Evolutionary conservation across 441 rosid species (phyloP), one percentile per base, ranked within the genome.

Genomic region (Adansonia madagascariensis): DNA sequence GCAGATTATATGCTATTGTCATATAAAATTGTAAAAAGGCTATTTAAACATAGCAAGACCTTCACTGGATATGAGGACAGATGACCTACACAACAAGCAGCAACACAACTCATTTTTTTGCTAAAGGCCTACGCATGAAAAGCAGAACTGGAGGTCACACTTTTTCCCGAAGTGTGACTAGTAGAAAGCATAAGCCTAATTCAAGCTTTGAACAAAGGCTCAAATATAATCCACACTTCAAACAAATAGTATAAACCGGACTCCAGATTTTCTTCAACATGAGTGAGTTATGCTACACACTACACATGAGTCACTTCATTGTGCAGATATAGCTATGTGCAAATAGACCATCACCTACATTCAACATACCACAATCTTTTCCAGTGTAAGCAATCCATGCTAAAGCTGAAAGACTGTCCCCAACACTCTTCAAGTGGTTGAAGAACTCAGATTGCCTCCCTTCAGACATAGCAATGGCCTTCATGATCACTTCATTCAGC

Each of bases 301-400:
- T 14, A 22, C 57, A 20, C 6, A 6, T 14, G 5, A 69, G 43
- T 24, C 73, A 49, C 44, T 6, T 73, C 20, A 18, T 17, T 41
- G 17, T 43, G 55, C 66, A 43, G 46, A 12, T 1, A 43, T 43
- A 46, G 24, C 17, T 60, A 69, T 46, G 8, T 22, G 22, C 41
- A 53, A 74, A 50, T 49, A 65, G 53, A 18, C 31, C 35, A 18
- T 17, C 3, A 46, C 39, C 65, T 39, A 39, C 17, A 73, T 75
- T 64, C 49, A 75, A 24, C 93, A 61, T 78, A 92, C 99, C 98
- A 77, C 98, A 95, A 76, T 90, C 94, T 82, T 95, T 95, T 22
- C 97, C 97, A 0, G 90, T 86, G 83, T 83, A 94, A 56, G 99
- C 95, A 89, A 95, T 89, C 99, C 97, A 94, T 0, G 89, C 94